These are phyloP conservation scores for Scheffersomyces insectosa DNA, from an alignment of 1,139 yeast genomes.

Conservation along the genomic window DNA sequence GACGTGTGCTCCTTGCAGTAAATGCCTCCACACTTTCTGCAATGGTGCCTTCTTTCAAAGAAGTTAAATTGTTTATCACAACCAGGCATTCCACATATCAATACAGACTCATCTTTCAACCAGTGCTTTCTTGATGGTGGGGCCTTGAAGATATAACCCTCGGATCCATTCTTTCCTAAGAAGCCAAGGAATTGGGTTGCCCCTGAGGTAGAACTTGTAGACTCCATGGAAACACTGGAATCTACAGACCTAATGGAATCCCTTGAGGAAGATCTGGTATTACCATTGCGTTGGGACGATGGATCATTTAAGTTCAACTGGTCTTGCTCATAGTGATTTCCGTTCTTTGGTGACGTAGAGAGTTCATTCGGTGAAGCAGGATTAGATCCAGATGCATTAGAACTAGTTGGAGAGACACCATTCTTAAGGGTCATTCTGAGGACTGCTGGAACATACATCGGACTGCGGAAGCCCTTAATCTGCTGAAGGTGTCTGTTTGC, in stretches of 20 bases:
- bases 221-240: slow-evolving; percentile 34
- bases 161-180: neutral
- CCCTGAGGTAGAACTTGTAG: slow-evolving; percentile 13
- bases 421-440: slow-evolving; percentile 50
- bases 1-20: slow-evolving; percentile 73
- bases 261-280: slow-evolving; percentile 17
- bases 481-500: slow-evolving; percentile 44
- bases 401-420: slow-evolving; percentile 10
- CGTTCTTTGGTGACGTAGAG: neutral
- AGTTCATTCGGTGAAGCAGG: slow-evolving; percentile 1
- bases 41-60: slow-evolving; percentile 89
- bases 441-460: slow-evolving; percentile 89
- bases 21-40: slow-evolving; percentile 90
- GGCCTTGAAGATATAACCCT: slow-evolving; percentile 25
- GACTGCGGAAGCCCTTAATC: slow-evolving; percentile 73
- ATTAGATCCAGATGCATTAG: slow-evolving; percentile 5
- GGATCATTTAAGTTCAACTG: slow-evolving; percentile 9
- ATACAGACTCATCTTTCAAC: slow-evolving; percentile 69
- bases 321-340: neutral
- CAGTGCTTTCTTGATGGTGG: slow-evolving; percentile 74
- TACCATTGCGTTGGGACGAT: neutral
- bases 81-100: slow-evolving; percentile 55
- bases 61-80: slow-evolving; percentile 69
- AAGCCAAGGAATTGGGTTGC: slow-evolving; percentile 6
- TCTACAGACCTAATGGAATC: slow-evolving; percentile 39